Evolutionary conservation across 164 flowering plant genomes (phyloP).

Genomic region (Malania oleifera): DNA sequence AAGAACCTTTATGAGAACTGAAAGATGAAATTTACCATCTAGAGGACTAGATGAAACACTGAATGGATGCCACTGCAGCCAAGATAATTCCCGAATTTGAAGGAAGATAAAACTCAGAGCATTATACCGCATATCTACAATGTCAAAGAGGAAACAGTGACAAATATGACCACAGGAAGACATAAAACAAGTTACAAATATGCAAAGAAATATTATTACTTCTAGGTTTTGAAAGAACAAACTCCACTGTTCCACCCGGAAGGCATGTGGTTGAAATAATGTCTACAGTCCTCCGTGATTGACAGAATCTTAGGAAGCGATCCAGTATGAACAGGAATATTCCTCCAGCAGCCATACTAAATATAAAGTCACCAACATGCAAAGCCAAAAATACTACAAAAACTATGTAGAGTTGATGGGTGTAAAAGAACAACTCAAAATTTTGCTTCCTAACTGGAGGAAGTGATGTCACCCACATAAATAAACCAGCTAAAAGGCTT

Average conservation of each 20-base stretch:
- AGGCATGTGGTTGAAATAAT: constrained; percentile 59
- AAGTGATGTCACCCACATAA: constrained; percentile 92
- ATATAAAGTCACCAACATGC: constrained; percentile 78
- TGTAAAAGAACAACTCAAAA: constrained; percentile 88
- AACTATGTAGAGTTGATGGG: constrained; percentile 79
- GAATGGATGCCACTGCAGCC: constrained; percentile 95
- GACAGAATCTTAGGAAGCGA: constrained; percentile 84
- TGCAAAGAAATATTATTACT: constrained; percentile 34
- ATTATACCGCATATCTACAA: constrained; percentile 67
- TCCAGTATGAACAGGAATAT: constrained; percentile 82
- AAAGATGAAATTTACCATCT: constrained; percentile 66
- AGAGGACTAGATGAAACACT: constrained; percentile 96
- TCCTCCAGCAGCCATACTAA: constrained; percentile 66
- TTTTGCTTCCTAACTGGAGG: constrained; percentile 53
- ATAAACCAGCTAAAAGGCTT: constrained; percentile 68
- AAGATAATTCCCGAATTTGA: constrained; percentile 75
- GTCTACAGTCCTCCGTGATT: constrained; percentile 61
- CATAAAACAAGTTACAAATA: neutral
- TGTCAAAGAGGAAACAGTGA: constrained; percentile 8
- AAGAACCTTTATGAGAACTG: constrained; percentile 83
- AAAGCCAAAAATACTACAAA: constrained; percentile 74
- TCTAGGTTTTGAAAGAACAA: constrained; percentile 71
- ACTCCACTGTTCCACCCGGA: constrained; percentile 79
- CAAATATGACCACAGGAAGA: neutral
- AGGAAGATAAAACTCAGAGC: constrained; percentile 82